Evolutionary conservation across 139 green algal species (phyloP).

Genomic region (Picochlorum costavermella): DNA sequence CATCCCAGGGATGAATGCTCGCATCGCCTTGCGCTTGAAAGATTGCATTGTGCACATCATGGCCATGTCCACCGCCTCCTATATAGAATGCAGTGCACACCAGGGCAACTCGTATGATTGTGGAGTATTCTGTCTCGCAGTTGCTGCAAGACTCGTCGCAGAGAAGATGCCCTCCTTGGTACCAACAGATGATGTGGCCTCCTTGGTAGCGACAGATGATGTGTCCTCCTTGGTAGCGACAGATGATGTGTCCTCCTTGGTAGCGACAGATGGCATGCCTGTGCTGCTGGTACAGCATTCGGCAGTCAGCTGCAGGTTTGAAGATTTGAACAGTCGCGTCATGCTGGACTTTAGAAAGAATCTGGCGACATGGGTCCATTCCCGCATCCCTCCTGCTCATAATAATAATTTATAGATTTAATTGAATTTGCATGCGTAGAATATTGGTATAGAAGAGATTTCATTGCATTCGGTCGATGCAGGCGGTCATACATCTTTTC

Average conservation of each 20-base stretch:
- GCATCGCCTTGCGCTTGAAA: conserved; percentile 11
- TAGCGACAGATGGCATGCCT: too few relatives aligned
- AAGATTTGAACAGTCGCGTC: too few relatives aligned
- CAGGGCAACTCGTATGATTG: conserved; percentile 67
- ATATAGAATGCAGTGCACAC: conserved; percentile 18
- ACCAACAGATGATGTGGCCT: too few relatives aligned
- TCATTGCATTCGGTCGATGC: neutral
- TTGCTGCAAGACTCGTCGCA: conserved; percentile 17
- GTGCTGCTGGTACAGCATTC: too few relatives aligned
- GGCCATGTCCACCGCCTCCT: neutral
- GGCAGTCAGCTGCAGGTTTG: too few relatives aligned
- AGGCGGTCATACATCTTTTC: neutral
- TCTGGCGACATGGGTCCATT: too few relatives aligned
- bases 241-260: too few relatives aligned
- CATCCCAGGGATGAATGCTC: conserved; percentile 17
- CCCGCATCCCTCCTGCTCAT: too few relatives aligned
- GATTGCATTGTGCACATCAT: neutral
- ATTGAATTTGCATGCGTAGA: neutral
- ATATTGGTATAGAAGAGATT: neutral
- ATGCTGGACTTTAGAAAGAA: too few relatives aligned
- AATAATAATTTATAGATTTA: neutral
- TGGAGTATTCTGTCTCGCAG: conserved; percentile 52
- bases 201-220: too few relatives aligned
- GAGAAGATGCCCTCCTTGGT: too few relatives aligned
- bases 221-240: too few relatives aligned